Percentiles rank a stretch among this genome's conserved stretches.
phyloP scores from a whole-genome alignment of 805 yeast species.

The Cyberlindnera xishuangbannaensis region DNA sequence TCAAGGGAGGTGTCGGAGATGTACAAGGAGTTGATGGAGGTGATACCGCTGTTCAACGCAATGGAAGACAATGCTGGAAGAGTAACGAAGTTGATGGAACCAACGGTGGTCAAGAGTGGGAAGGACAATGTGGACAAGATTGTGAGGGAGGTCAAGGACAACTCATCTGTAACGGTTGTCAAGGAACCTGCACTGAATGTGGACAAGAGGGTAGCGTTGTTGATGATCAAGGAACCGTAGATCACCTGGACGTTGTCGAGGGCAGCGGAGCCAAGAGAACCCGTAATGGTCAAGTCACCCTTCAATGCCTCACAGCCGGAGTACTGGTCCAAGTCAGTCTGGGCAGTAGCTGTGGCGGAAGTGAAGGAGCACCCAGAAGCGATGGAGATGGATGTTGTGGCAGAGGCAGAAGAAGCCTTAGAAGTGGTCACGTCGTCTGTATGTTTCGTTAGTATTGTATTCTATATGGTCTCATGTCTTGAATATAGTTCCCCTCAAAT shows the following conservation, averaged over 20 bases:
- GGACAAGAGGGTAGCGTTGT: slow-evolving; percentile 57
- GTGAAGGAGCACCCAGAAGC: slow-evolving; percentile 64
- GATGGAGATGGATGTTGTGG: slow-evolving; percentile 40
- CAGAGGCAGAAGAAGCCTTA: slow-evolving; percentile 49
- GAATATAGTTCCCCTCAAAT: no score
- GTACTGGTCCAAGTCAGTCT: slow-evolving; percentile 69
- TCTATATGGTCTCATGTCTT: no score
- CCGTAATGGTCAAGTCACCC: slow-evolving; percentile 72
- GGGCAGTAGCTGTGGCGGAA: slow-evolving; percentile 68
- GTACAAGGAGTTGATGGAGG: slow-evolving; percentile 63
- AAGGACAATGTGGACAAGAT: slow-evolving; percentile 61
- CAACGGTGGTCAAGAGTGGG: slow-evolving; percentile 77
- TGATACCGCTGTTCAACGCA: slow-evolving; percentile 64
- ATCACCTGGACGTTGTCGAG: slow-evolving; percentile 72
- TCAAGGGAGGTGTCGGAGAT: slow-evolving; percentile 71
- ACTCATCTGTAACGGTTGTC: slow-evolving; percentile 65
- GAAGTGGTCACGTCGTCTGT: slow-evolving; percentile 32
- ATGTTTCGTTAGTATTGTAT: no score
- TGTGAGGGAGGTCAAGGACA: slow-evolving; percentile 59
- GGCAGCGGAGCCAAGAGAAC: slow-evolving; percentile 56
- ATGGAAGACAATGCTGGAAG: slow-evolving; percentile 76
- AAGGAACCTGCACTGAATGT: slow-evolving; percentile 75
- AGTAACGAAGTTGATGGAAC: slow-evolving; percentile 72
- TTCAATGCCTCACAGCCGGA: slow-evolving; percentile 71
- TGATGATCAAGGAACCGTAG: slow-evolving; percentile 67